These are phyloP conservation scores for Tricholoma sp. DNA, from an alignment of 768 basidiomycete genomes.

Conservation along the genomic window DNA sequence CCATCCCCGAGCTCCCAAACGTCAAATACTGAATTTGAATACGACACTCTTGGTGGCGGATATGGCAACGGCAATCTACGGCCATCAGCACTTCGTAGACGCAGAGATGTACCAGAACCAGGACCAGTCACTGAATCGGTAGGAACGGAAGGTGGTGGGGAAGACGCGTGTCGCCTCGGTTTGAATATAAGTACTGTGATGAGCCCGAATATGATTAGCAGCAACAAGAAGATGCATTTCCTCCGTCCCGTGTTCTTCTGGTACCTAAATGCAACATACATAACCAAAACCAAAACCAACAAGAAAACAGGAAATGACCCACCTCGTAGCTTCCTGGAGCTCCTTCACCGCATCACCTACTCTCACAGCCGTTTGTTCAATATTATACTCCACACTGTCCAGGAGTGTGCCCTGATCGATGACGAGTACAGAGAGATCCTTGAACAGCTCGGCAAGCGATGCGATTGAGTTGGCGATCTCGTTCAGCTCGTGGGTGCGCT, in stretches of 20 bases:
- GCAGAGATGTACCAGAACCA: not conserved
- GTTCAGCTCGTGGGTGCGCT: constrained; percentile 65
- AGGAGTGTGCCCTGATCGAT: constrained; percentile 98
- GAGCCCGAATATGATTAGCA: constrained; percentile 86
- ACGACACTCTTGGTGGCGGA: not conserved
- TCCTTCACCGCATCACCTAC: constrained; percentile 83
- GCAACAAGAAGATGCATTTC: constrained; percentile 87
- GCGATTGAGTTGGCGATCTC: constrained; percentile 92
- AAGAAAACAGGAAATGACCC: not conserved
- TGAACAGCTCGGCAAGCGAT: constrained; percentile 90
- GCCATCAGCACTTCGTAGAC: not conserved
- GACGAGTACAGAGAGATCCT: constrained; percentile 87
- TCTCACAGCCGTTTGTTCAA: constrained; percentile 83
- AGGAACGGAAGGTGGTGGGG: constrained; percentile 14
- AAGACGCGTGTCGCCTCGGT: constrained; percentile 34
- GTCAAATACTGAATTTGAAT: not conserved
- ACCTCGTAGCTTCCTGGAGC: constrained; percentile 66
- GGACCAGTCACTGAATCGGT: not conserved
- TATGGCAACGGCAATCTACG: not conserved
- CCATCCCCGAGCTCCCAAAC: constrained; percentile 1
- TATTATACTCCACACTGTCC: constrained; percentile 96
- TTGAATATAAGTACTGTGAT: constrained; percentile 90
- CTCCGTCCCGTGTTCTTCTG: constrained; percentile 92
- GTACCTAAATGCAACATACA: constrained; percentile 39
- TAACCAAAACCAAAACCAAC: too few species aligned